Conservation (phyloP, 257 asterid species). For the Fraxinus americana region DNA sequence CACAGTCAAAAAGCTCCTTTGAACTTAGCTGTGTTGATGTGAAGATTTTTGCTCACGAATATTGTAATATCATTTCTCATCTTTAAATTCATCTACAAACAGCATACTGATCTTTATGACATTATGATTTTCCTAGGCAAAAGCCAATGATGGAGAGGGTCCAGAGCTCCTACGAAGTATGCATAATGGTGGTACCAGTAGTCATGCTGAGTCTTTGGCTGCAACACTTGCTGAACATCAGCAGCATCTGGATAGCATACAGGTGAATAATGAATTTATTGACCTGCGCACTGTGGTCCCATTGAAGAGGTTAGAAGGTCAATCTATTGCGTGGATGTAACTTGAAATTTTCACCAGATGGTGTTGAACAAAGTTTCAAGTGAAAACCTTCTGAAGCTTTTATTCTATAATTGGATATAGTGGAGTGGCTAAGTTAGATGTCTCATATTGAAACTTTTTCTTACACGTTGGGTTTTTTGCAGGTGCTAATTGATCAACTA, state of each 20-base stretch:
- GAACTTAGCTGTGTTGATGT: conserved; percentile 6
- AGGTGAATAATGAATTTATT: conserved; percentile 50
- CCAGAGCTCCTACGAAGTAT: conserved; percentile 84
- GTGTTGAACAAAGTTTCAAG: conserved; percentile 23
- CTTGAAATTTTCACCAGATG: conserved; percentile 17
- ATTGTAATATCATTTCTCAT: conserved; percentile 5
- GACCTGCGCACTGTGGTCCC: conserved; percentile 16
- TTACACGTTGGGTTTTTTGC: conserved; percentile 31
- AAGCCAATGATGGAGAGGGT: conserved; percentile 91
- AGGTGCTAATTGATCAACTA: conserved; percentile 96
- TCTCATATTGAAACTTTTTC: conserved; percentile 14
- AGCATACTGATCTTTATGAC: conserved; percentile 19
- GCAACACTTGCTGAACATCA: conserved; percentile 84
- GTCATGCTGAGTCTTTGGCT: conserved; percentile 91
- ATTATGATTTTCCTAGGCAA: conserved; percentile 59
- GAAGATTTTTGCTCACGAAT: background rate
- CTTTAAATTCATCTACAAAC: background rate
- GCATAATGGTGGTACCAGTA: conserved; percentile 66
- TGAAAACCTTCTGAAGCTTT: conserved; percentile 5
- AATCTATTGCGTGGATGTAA: conserved; percentile 17
- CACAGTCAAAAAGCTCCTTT: background rate
- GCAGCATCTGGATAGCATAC: conserved; percentile 96
- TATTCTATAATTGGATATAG: conserved; percentile 12
- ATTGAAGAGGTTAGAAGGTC: conserved; percentile 2
- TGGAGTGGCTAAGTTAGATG: conserved; percentile 24